Evolutionary conservation across 1,284 basidiomycete species (phyloP).

Genomic region (Tilletia indica): DNA sequence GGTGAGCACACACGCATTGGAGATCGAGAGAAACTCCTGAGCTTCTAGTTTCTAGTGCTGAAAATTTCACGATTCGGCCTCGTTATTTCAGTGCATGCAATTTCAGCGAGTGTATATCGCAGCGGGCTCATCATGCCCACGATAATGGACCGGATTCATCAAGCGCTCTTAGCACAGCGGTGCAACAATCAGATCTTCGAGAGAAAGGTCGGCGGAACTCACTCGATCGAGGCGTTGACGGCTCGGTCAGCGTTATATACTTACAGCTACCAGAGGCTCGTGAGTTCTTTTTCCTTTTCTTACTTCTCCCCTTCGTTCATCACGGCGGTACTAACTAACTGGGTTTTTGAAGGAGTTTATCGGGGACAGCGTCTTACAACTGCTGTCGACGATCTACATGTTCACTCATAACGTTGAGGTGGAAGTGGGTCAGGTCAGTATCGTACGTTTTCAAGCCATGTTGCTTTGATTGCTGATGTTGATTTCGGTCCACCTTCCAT

Average conservation of each 20-base stretch:
- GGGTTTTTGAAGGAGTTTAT: constrained; percentile 29
- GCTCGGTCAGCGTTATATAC: constrained; percentile 17
- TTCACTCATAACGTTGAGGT: constrained; percentile 25
- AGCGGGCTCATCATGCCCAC: too few species aligned
- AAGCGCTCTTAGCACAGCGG: too few species aligned
- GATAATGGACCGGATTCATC: too few species aligned
- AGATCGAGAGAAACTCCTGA: too few species aligned
- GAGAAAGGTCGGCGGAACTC: not conserved
- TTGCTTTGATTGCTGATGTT: not conserved
- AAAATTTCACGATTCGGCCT: too few species aligned
- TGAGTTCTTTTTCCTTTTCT: not conserved
- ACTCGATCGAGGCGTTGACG: constrained; percentile 31
- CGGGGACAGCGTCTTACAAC: constrained; percentile 39
- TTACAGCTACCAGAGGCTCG: constrained; percentile 33
- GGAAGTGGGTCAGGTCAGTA: constrained; percentile 6
- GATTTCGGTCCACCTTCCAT: constrained; percentile 24
- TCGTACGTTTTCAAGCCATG: not conserved
- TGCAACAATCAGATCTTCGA: constrained; percentile 10
- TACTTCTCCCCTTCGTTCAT: too few species aligned
- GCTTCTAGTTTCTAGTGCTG: too few species aligned
- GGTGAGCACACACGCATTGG: too few species aligned
- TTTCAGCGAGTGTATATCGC: too few species aligned
- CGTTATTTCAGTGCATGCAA: too few species aligned
- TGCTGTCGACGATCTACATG: constrained; percentile 31
- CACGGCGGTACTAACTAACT: too few species aligned